These are phyloP conservation scores for Fabrea salina DNA, from an alignment of 169 alveolate genomes.

Conservation along the genomic window DNA sequence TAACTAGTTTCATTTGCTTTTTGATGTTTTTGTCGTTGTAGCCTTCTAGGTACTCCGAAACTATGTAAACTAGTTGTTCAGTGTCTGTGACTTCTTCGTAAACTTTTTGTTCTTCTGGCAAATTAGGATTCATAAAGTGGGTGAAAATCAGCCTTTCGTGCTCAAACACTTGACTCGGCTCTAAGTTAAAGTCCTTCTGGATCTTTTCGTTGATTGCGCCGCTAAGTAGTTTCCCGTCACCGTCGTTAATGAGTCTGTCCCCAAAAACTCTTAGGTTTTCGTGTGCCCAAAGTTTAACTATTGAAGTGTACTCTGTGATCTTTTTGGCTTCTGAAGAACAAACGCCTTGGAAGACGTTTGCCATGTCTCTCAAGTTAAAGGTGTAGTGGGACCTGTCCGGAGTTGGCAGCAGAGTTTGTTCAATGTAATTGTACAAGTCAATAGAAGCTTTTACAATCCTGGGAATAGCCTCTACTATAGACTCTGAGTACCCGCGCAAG, in stretches of 20 bases:
- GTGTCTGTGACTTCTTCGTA: slow-evolving; percentile 83
- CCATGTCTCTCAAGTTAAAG: slow-evolving; percentile 93
- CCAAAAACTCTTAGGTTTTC: slow-evolving; percentile 91
- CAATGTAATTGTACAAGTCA: slow-evolving; percentile 77
- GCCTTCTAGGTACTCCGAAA: slow-evolving; percentile 87
- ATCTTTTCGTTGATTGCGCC: slow-evolving; percentile 47
- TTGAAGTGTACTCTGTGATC: slow-evolving; percentile 53
- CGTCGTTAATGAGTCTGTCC: slow-evolving; percentile 85
- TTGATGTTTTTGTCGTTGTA: slow-evolving; percentile 79
- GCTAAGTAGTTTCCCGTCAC: slow-evolving; percentile 78
- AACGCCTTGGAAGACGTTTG: slow-evolving; percentile 92
- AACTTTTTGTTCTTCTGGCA: slow-evolving; percentile 68
- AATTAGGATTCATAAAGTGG: slow-evolving; percentile 80
- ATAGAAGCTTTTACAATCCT: slow-evolving; percentile 74
- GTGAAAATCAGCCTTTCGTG: slow-evolving; percentile 89
- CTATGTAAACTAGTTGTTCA: slow-evolving; percentile 69
- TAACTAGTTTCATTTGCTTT: slow-evolving; percentile 89
- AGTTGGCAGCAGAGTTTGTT: slow-evolving; percentile 87
- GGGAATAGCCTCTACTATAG: slow-evolving; percentile 57
- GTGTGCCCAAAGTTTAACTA: slow-evolving; percentile 86
- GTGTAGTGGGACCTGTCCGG: slow-evolving; percentile 93
- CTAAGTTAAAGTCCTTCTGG: slow-evolving; percentile 52
- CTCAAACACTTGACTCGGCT: slow-evolving; percentile 65
- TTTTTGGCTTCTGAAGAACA: slow-evolving; percentile 83
- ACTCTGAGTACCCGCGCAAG: slow-evolving; percentile 70